Evolutionary conservation across 2,329 filamentous ascomycete species (phyloP).

Genomic region (Xylaria polymorpha): DNA sequence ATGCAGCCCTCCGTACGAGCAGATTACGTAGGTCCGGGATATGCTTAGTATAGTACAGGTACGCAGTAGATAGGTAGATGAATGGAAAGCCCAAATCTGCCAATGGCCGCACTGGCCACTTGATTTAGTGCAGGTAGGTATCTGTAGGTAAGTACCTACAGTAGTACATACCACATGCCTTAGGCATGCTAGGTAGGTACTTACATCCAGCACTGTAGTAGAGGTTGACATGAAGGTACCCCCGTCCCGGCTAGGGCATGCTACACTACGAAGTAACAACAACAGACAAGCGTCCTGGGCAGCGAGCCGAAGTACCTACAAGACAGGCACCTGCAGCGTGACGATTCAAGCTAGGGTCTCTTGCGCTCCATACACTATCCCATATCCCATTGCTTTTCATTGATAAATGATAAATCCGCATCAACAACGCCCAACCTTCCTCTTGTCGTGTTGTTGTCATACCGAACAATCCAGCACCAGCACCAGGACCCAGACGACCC

Average conservation of each 20-base stretch:
- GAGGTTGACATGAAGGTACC: neutral
- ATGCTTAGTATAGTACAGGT: too few species aligned
- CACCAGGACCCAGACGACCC: constrained; percentile 12
- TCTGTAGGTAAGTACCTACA: too few species aligned
- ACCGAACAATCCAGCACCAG: neutral
- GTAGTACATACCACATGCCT: too few species aligned
- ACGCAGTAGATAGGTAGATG: too few species aligned
- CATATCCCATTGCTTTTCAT: constrained; percentile 21
- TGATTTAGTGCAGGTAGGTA: neutral
- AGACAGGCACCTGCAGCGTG: constrained; percentile 36
- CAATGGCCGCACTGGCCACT: constrained; percentile 10
- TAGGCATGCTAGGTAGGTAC: too few species aligned
- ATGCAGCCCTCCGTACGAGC: constrained; percentile 11
- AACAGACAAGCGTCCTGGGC: constrained; percentile 4
- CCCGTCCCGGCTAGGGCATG: neutral
- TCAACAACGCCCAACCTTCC: constrained; percentile 23
- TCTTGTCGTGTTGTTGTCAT: constrained; percentile 6
- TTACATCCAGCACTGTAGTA: neutral
- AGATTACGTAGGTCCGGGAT: constrained; percentile 10
- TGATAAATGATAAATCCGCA: constrained; percentile 25
- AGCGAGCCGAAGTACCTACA: neutral
- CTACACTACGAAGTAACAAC: neutral
- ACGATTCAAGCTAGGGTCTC: constrained; percentile 35
- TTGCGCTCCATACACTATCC: neutral
- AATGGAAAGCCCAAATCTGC: neutral